phyloP scores from a whole-genome alignment of 768 basidiomycete species.

The Cantharellus cinnabarinus region DNA sequence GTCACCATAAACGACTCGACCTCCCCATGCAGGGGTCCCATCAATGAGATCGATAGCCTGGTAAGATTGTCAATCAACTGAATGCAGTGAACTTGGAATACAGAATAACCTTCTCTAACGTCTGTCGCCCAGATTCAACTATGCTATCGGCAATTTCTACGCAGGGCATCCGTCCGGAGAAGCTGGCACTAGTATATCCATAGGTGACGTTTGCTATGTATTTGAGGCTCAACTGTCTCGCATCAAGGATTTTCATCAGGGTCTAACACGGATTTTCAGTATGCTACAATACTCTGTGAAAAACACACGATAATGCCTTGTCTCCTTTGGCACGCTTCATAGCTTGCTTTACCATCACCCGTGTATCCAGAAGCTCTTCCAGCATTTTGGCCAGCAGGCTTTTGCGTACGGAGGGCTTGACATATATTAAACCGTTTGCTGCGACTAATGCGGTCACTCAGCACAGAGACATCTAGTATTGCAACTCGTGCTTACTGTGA shows the following conservation, averaged over 20 bases:
- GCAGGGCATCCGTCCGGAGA: constrained; percentile 93
- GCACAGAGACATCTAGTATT: background rate
- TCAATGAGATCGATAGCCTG: constrained; percentile 75
- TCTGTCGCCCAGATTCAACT: constrained; percentile 90
- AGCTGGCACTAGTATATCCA: constrained; percentile 87
- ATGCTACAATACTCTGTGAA: background rate
- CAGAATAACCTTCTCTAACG: constrained; percentile 60
- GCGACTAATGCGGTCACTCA: constrained; percentile 35
- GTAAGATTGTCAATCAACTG: background rate
- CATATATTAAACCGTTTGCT: constrained; percentile 89
- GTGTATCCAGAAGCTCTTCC: constrained; percentile 74
- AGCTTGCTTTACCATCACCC: constrained; percentile 95
- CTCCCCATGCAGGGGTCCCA: constrained; percentile 64
- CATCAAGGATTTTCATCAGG: constrained; percentile 57
- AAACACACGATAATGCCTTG: constrained; percentile 29
- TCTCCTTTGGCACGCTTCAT: constrained; percentile 67
- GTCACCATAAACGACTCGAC: constrained; percentile 87
- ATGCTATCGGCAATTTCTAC: constrained; percentile 97
- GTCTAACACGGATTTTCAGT: constrained; percentile 25
- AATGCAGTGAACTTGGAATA: background rate
- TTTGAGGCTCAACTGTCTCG: constrained; percentile 82
- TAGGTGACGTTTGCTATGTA: constrained; percentile 90
- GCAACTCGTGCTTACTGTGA: constrained; percentile 30
- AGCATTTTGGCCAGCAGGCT: constrained; percentile 84
- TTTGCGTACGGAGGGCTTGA: constrained; percentile 63